Evolutionary conservation across 192 early-diverging fungal genomes (phyloP).

Genomic region (Coemansia sp.): DNA sequence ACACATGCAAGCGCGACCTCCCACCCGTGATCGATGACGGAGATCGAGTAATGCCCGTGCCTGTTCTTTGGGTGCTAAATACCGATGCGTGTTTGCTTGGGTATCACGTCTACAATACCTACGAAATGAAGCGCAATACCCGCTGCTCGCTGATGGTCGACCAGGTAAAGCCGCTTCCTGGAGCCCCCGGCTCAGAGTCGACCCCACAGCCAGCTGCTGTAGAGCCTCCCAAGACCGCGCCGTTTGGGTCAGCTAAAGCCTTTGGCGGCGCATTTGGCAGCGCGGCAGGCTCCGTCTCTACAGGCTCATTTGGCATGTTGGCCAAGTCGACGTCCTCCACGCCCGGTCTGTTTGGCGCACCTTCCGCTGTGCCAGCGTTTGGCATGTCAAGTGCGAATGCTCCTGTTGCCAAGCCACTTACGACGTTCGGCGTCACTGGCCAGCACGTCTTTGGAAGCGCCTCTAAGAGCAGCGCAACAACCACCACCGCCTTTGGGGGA

Average conservation of each 20-base stretch:
- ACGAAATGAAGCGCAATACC: conserved; percentile 46
- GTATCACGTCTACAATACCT: conserved; percentile 64
- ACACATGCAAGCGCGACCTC: conserved; percentile 59
- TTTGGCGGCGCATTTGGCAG: conserved; percentile 6
- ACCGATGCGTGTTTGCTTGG: conserved; percentile 63
- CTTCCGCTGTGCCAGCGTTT: conserved; percentile 15
- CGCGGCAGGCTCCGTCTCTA: not conserved
- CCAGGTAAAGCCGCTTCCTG: conserved; percentile 17
- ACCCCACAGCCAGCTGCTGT: not conserved
- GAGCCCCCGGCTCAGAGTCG: not conserved
- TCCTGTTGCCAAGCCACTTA: conserved; percentile 24
- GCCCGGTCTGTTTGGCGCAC: conserved; percentile 4
- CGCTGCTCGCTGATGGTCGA: conserved; percentile 49
- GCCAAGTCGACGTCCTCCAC: not conserved
- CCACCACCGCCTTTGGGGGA: conserved; percentile 18
- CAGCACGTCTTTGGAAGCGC: conserved; percentile 41
- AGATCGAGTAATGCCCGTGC: conserved; percentile 57
- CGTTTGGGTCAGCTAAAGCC: conserved; percentile 17
- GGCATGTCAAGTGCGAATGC: conserved; percentile 15
- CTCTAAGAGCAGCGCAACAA: conserved; percentile 16
- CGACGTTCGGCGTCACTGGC: conserved; percentile 8
- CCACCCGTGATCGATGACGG: conserved; percentile 58
- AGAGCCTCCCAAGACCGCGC: conserved; percentile 8
- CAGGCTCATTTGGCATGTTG: conserved; percentile 2
- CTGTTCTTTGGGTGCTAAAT: conserved; percentile 72